These are phyloP conservation scores for Pyrenophora graminea DNA, from an alignment of 2,329 filamentous ascomycete species.

Conservation along the genomic window DNA sequence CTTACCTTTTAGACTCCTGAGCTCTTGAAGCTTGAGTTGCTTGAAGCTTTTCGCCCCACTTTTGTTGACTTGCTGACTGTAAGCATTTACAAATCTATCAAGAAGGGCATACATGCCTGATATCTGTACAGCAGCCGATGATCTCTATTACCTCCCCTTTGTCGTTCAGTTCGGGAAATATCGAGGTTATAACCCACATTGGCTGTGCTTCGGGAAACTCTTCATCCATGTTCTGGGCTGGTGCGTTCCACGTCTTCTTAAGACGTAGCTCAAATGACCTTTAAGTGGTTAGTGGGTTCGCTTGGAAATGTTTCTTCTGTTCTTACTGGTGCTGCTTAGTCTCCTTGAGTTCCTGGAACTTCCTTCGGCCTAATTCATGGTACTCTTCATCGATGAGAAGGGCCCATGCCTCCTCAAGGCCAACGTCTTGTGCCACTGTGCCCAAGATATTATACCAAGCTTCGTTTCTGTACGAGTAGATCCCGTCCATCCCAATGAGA, in stretches of 20 bases:
- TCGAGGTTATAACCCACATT: conserved; percentile 39
- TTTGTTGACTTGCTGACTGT: conserved; percentile 30
- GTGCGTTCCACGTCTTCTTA: conserved; percentile 42
- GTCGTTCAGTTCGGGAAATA: conserved; percentile 32
- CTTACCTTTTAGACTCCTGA: conserved; percentile 23
- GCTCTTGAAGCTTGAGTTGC: conserved; percentile 27
- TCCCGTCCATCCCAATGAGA: conserved; percentile 43
- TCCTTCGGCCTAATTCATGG: conserved; percentile 13
- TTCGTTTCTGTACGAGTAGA: conserved; percentile 48
- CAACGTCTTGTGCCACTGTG: conserved; percentile 12
- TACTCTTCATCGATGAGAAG: conserved; percentile 24
- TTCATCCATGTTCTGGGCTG: conserved; percentile 11
- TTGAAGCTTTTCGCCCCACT: conserved; percentile 44
- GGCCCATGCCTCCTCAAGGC: conserved; percentile 26
- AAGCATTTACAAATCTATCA: background rate
- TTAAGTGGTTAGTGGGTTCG: background rate
- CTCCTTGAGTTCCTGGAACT: conserved; percentile 17
- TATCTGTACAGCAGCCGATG: conserved; percentile 44
- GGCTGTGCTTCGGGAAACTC: conserved; percentile 19
- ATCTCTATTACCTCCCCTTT: conserved; percentile 35
- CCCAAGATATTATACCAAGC: conserved; percentile 44
- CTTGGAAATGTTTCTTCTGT: too few species aligned
- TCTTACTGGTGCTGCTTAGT: conserved; percentile 27
- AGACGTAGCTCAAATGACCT: conserved; percentile 45
- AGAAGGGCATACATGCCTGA: conserved; percentile 19